Base-by-base conservation (phyloP, 148 eudicot genomes). In the Amaranthus cruentus region DNA sequence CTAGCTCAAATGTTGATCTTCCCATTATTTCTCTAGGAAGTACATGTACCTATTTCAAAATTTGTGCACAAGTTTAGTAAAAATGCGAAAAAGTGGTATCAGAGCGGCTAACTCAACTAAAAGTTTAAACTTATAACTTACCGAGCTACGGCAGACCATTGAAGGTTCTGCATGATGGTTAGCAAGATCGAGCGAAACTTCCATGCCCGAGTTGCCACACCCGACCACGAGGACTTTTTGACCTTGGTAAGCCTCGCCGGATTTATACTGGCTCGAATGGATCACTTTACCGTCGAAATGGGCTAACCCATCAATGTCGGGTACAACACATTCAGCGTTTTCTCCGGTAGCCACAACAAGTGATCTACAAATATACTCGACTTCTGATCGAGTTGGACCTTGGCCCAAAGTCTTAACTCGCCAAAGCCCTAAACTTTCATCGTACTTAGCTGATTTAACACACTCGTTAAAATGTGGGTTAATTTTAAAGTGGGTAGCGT, bases 191-290 rank as follows among this genome's bases (percentile, higher is more conserved):
- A 93, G 93, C 46, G 91, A 88, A 42, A 93, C 85, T 28, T 93
- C 98, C 98, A 93, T 93, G 59, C 97, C 98, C 4, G 98, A 93
- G 75, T 93, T 93, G 0, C 98, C 97, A 66, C 97, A 93, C 5
- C 98, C 98, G 13, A 93, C 98, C 3, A 93, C 98, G 12, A 93
- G 78, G 0, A 93, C 97, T 12, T 69, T 75, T 72, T 91, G 81
- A 4, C 98, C 97, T 2, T 55, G 18, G 77, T 76, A 91, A 9
- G 69, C 71, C 54, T 87, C 84, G 3, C 98, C 98, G n/a, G 95
- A 88, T 76, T 85, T 91, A 61, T 93, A 93, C 63, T 91, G 91
- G 9, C 88, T 83, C 13, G 85, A 91, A 44, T 93, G 98, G 4
- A 89, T 56, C 3, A 93, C 95, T 69, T 93, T 89, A 5, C 97